These are phyloP conservation scores for Achaetomium macrosporum DNA, from an alignment of 2,329 filamentous ascomycete genomes.

Conservation along the genomic window DNA sequence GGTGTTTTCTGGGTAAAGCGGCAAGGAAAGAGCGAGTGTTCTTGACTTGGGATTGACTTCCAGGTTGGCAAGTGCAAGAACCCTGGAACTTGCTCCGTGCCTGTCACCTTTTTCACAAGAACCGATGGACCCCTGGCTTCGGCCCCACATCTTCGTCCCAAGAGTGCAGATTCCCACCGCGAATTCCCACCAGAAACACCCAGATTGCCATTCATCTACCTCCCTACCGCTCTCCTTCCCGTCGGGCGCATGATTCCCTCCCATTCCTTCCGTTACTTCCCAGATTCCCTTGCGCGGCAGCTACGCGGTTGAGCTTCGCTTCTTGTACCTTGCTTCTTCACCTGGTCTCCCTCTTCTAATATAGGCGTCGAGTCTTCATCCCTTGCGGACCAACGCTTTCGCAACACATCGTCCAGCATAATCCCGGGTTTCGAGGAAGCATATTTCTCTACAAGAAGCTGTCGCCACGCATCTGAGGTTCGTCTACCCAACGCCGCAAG, in stretches of 20 bases:
- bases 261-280: constrained; percentile 12
- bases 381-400: constrained; percentile 17
- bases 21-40: too few relatives aligned
- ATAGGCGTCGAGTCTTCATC: constrained; percentile 15
- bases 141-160: constrained; percentile 18
- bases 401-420: background rate
- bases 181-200: constrained; percentile 20
- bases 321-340: constrained; percentile 12
- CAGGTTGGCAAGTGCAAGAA: too few relatives aligned
- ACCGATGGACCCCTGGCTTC: constrained; percentile 10
- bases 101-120: too few relatives aligned
- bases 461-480: constrained; percentile 3
- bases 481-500: background rate
- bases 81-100: too few relatives aligned
- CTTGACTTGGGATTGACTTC: too few relatives aligned
- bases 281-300: constrained; percentile 9
- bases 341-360: constrained; percentile 14
- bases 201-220: constrained; percentile 23
- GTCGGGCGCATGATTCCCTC: constrained; percentile 10
- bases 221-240: constrained; percentile 12
- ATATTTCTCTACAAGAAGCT: constrained; percentile 3
- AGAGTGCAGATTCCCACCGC: constrained; percentile 1
- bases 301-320: constrained; percentile 13
- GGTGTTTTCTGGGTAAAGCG: too few relatives aligned
- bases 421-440: background rate